Conservation (phyloP, 78 protist species). For the Goniomonas avonlea region DNA sequence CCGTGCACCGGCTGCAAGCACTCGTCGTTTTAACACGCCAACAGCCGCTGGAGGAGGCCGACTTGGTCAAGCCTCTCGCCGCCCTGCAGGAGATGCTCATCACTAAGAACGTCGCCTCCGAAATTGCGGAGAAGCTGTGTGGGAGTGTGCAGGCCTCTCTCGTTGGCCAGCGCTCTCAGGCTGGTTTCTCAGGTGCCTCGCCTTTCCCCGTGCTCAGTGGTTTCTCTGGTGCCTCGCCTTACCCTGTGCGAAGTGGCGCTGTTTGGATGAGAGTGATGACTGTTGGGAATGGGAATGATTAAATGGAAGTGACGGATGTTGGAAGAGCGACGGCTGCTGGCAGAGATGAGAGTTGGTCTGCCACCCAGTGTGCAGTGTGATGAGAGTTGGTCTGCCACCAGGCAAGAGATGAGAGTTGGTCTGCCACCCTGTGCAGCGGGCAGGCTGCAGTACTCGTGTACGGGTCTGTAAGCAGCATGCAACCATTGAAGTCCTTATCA, state of each 20-base stretch:
- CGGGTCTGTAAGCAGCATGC: too few relatives aligned
- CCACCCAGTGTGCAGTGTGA: not conserved
- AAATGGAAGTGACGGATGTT: not conserved
- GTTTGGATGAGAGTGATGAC: not conserved
- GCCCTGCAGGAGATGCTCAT: constrained; percentile 57
- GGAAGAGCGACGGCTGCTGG: not conserved
- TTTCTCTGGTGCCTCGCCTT: not conserved
- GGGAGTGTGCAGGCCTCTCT: constrained; percentile 61
- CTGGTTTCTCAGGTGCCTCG: not conserved
- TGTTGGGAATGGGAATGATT: not conserved
- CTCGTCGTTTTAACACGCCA: not conserved
- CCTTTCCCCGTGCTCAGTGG: not conserved
- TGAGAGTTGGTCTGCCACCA: too few relatives aligned
- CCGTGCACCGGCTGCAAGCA: not conserved
- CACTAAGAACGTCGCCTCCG: constrained; percentile 88
- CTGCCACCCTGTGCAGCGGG: not conserved
- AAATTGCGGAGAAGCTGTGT: constrained; percentile 73
- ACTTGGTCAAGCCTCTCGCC: constrained; percentile 55
- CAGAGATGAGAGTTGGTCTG: not conserved
- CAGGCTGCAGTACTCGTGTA: too few relatives aligned
- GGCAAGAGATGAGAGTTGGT: not conserved
- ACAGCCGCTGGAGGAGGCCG: constrained; percentile 1
- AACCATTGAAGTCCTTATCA: too few relatives aligned
- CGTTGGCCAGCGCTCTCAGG: too few relatives aligned
- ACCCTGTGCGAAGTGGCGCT: not conserved